Base-by-base conservation (phyloP, 176 grass and related monocot species). In the Triticum urartu region DNA sequence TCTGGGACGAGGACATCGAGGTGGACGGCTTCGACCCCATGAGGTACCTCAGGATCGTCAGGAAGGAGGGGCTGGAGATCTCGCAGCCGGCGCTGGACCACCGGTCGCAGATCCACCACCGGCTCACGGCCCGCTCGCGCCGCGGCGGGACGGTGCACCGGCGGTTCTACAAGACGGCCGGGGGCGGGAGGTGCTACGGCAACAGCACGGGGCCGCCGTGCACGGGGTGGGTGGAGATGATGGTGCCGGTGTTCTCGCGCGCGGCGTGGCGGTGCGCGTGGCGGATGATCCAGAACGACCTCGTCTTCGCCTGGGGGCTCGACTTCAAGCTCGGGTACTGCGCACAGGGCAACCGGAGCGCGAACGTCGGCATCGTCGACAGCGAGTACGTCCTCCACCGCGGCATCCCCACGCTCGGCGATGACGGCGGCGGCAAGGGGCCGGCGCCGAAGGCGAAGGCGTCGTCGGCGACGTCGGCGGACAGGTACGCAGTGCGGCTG, bases 261-360 rank as follows among this genome's bases (percentile, higher is more conserved):
- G 72, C 86, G 68, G 88, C 95, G 17, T 98, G 95, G 95, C 88
- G 87, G 15, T 98, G 95, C 65, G 81, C 81, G 58, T 98, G 95
- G 95, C 89, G 87, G 85, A 92, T 98, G 89, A 86, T 98, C 88
- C 93, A 99, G 97, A 94, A 95, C 87, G 97, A 99, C 86, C 87
- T 99, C 82, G 89, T 99, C 85, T 88, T 93, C 43, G 97, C 90
- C 0, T 99, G 97, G 97, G 97, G 97, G 6, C 87, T 99, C 35
- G 97, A 99, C 78, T 91, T 81, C 86, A 96, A 92, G 87, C 90
- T 99, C 62, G 97, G 97, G 4, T 96, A 99, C 78, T 99, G 97
- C 87, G 92, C 89, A 68, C 89, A 90, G 80, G 94, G 94, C 13
- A 89, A 99, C 77, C 92, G 92, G 10, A 81, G 81, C 6, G 33